Base-by-base conservation (phyloP, 2,329 filamentous ascomycete species). In the Ceratocystis lukuohia region DNA sequence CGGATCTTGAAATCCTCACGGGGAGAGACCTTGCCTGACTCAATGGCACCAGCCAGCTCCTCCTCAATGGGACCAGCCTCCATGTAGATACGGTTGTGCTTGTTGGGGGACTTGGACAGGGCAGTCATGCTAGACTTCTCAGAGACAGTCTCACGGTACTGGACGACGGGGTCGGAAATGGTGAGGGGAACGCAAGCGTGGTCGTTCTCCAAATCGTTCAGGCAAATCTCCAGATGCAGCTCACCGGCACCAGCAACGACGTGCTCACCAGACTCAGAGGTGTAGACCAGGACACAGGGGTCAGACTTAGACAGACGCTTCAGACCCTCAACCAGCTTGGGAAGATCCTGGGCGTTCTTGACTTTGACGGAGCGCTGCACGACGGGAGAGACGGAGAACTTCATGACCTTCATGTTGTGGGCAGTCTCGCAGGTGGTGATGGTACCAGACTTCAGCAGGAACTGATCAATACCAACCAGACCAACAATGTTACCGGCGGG, bases 351-450 rank as follows among this genome's bases (percentile, higher is more conserved):
- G 75, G 94, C 94, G 82, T 99, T 99, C 91, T 97, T 97, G 84
- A 96, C 93, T 82, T 96, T 91, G 75, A 99, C 94, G 79, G 94
- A 96, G 73, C 93, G 93, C 82, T 89, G 93, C 72, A 99, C 94
- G 81, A 99, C 94, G 74, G 94, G 94, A 69, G 94, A 97, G 78
- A 99, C 94, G 76, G 94, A 99, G 89, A 99, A 99, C 85, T 96
- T 97, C 94, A 99, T 99, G 82, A 99, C 94, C 88, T 97, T 97
- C 76, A 99, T 83, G 88, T 99, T 99, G 88, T 99, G 94, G 77
- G 94, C 93, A 71, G 91, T 95, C 73, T 99, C 94, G 77, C 84
- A 87, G 77, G 93, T 97, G 80, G 92, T 96, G 74, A 99, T 89
- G 75, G 94, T 99, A 88, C 94, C 94, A 78, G 94, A 97, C 88